These are phyloP conservation scores for Cymbidium sinense DNA, from an alignment of 106 monocot species.

Conservation along the genomic window DNA sequence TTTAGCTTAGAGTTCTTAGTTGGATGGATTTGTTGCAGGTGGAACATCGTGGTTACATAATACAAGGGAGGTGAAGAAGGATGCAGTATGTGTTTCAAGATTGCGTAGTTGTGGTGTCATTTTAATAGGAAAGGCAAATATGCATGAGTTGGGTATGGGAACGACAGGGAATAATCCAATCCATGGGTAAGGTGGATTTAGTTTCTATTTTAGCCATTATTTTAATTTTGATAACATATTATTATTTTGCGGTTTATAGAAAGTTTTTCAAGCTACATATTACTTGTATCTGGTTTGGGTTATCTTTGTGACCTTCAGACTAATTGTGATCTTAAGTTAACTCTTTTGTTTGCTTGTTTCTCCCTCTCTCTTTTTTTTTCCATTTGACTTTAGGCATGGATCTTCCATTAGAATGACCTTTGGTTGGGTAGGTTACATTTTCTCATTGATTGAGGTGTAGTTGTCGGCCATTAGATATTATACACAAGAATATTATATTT, in stretches of 20 bases:
- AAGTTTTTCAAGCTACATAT: not conserved
- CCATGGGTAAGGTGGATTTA: conserved; percentile 58
- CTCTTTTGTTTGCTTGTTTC: too few species aligned
- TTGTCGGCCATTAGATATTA: not conserved
- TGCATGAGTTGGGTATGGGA: conserved; percentile 97
- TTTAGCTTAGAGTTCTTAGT: conserved; percentile 4
- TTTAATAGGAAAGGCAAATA: conserved; percentile 93
- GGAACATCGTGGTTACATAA: conserved; percentile 72
- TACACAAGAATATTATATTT: not conserved
- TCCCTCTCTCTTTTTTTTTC: not conserved
- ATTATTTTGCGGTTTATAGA: not conserved
- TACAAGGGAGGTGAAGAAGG: conserved; percentile 47
- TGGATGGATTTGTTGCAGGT: conserved; percentile 40
- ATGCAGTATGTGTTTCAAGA: conserved; percentile 89
- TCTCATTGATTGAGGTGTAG: not conserved
- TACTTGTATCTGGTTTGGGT: not conserved
- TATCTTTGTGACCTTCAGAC: not conserved
- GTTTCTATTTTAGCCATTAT: not conserved
- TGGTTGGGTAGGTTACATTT: not conserved
- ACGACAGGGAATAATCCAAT: conserved; percentile 92
- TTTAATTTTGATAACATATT: not conserved
- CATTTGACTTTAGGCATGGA: not conserved
- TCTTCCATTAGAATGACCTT: not conserved
- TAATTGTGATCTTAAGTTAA: not conserved
- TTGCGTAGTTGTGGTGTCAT: conserved; percentile 84